A percentile compares a stretch with the other conserved stretches of the same genome.
Evolutionary conservation across 2,329 filamentous ascomycete genomes (phyloP).

Genomic region (Sporothrix humicola): DNA sequence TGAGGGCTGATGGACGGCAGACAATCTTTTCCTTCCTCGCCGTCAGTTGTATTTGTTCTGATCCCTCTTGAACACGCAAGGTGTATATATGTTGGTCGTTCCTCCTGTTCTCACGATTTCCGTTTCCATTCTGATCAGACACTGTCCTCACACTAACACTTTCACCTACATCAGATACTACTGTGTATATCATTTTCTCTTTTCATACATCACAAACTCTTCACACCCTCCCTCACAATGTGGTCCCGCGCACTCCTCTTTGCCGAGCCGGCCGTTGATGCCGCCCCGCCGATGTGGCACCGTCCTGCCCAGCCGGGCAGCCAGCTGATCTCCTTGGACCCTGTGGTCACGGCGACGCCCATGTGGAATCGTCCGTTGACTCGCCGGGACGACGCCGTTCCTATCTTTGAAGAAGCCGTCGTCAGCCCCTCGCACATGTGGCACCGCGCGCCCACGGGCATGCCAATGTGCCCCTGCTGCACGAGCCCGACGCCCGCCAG

Average conservation of each 20-base stretch:
- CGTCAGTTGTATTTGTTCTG: too few species aligned
- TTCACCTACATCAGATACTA: background rate
- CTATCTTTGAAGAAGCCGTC: constrained; percentile 33
- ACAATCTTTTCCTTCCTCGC: too few species aligned
- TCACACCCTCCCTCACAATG: constrained; percentile 3
- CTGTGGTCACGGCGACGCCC: constrained; percentile 17
- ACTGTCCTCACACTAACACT: background rate
- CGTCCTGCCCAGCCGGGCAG: constrained; percentile 23
- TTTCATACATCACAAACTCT: background rate
- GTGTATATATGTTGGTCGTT: background rate
- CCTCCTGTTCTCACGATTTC: too few species aligned
- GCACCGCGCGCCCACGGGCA: constrained; percentile 31
- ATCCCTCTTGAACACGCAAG: too few species aligned
- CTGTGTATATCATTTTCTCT: background rate
- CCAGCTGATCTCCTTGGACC: constrained; percentile 31
- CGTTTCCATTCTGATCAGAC: too few species aligned
- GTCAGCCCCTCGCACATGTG: constrained; percentile 33
- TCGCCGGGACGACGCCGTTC: constrained; percentile 29
- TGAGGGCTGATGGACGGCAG: background rate
- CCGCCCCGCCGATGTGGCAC: constrained; percentile 34
- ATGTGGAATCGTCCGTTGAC: constrained; percentile 33
- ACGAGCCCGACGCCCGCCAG: constrained; percentile 11
- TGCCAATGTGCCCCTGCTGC: constrained; percentile 34
- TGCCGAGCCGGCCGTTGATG: constrained; percentile 30
- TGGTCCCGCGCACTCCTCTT: constrained; percentile 32